Base-by-base conservation (phyloP, 345 rosid species). In the Lumnitzera racemosa region DNA sequence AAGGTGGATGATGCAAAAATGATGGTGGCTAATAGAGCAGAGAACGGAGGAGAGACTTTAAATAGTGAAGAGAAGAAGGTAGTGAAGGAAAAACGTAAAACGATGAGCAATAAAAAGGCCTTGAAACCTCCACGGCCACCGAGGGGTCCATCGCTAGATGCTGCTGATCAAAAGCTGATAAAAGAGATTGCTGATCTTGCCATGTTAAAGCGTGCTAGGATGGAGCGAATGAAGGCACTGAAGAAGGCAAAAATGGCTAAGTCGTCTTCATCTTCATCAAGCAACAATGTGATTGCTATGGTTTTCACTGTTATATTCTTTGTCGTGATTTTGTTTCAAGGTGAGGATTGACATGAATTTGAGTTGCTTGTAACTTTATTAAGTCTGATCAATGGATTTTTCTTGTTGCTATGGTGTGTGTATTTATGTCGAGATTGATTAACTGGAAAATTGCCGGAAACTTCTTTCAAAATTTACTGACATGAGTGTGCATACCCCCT, bases 81-180 rank as follows among this genome's bases (percentile, higher is more conserved):
- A 2, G 75, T 65, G 55, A 83, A 80, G 70, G 90, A 74, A 71
- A 82, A 82, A 57, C 70, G 70, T 25, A 86, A 78, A 58, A 85
- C 76, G 58, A 66, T 68, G 5, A 75, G 88, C 81, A 59, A 82
- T 64, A 73, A 90, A 61, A 87, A 88, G 66, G 53, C 85, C 36
- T 63, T 85, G 5, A 86, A 72, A 64, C 99, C 99, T 68, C 99
- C 99, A 3, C 73, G 91, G n/a, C 92, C 97, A 25, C 99, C 98
- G 0, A 78, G 84, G 64, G 88, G 94, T 59, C 98, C 96, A 12
- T 83, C 88, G 6, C 58, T 95, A 67, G 96, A 88, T 60, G 80
- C 95, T 0, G 85, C 94, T 55, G 99, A 88, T 75, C 81, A 81
- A 79, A 90, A 86, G 74, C 72, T 90, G 57, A 85, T 95, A 1